Percentiles rank a stretch among this genome's conserved stretches.
These are phyloP conservation scores for Salix koriyanagi DNA, from an alignment of 345 rosid genomes.

Conservation along the genomic window DNA sequence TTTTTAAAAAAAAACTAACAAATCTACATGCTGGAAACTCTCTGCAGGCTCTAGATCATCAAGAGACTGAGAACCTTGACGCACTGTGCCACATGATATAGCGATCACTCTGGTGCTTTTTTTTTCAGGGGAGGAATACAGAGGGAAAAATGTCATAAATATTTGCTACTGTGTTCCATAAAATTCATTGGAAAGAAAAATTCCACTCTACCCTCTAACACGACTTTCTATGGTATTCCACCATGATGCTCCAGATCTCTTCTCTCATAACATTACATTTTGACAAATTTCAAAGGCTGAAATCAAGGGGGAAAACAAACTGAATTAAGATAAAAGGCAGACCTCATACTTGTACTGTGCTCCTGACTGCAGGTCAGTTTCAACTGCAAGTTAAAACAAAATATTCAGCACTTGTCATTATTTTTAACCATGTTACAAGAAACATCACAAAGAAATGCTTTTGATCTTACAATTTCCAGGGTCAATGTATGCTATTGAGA, in stretches of 20 bases:
- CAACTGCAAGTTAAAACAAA: conserved; percentile 54
- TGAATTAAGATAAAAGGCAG: conserved; percentile 3
- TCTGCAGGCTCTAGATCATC: background rate
- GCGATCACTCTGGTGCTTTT: background rate
- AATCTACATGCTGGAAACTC: background rate
- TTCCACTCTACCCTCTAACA: background rate
- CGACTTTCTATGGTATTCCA: background rate
- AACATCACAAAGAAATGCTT: background rate
- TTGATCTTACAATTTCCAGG: conserved; percentile 86
- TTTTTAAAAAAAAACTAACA: background rate
- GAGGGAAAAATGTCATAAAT: background rate
- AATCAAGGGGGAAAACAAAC: background rate
- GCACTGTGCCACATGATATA: background rate
- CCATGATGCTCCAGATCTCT: background rate
- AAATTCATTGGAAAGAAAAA: background rate
- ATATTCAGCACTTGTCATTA: conserved; percentile 6
- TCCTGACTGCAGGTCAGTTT: conserved; percentile 93
- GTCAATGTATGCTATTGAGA: conserved; percentile 91
- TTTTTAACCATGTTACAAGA: conserved; percentile 2
- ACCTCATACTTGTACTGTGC: conserved; percentile 85
- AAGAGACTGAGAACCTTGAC: no score
- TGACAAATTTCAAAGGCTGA: background rate
- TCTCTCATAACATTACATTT: background rate
- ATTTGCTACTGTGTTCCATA: background rate
- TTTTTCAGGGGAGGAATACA: background rate